Conservation (phyloP, 192 early-diverging fungal species). For the Ambispora gerdemannii region DNA sequence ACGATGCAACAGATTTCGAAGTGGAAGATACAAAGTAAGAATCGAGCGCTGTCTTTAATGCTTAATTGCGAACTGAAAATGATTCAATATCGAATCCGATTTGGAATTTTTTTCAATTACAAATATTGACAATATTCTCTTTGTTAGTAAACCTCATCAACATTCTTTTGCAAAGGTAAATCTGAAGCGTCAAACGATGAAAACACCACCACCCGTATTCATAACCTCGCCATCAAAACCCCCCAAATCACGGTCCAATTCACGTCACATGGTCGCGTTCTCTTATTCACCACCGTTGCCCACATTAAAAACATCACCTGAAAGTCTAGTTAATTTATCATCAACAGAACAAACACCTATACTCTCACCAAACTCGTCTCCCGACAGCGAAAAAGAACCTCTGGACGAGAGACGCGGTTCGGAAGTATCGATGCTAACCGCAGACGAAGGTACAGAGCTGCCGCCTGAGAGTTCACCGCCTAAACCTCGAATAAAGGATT, state of each 20-base stretch:
- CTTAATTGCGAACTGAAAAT: too few relatives aligned
- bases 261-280: background rate
- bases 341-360: conserved; percentile 29
- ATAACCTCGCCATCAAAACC: conserved; percentile 48
- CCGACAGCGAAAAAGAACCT: conserved; percentile 21
- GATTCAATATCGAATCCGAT: background rate
- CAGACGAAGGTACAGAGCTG: conserved; percentile 23
- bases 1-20: conserved; percentile 63
- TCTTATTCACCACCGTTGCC: conserved; percentile 8
- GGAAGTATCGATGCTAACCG: conserved; percentile 13
- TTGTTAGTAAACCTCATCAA: conserved; percentile 36
- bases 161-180: conserved; percentile 38
- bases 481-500: conserved; percentile 30
- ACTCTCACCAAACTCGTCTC: conserved; percentile 26
- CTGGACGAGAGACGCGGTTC: conserved; percentile 20
- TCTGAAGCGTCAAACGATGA: conserved; percentile 34
- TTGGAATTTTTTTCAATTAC: background rate
- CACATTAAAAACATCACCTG: conserved; percentile 27
- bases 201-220: conserved; percentile 46
- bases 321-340: conserved; percentile 20
- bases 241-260: conserved; percentile 28
- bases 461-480: conserved; percentile 34
- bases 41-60: background rate
- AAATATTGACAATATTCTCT: background rate
- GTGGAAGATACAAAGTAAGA: conserved; percentile 55